Evolutionary conservation across 805 yeast species (phyloP), one percentile per base, ranked within the genome.

Genomic region (Ogataea nonfermentans): DNA sequence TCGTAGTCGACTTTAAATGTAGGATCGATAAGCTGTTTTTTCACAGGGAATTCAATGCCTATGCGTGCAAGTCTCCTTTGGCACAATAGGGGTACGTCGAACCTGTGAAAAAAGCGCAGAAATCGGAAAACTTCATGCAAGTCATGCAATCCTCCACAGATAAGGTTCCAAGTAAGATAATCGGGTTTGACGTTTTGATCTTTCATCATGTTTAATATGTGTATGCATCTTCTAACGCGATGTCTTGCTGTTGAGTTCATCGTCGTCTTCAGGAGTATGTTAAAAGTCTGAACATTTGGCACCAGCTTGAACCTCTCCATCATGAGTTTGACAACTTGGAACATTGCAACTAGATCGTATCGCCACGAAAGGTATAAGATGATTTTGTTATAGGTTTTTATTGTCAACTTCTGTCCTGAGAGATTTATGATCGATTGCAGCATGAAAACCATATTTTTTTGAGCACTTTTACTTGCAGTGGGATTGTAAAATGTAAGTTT

Each of bases 141-240:
- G 22, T 43, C 41, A 2, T 24, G 13, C 12, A 47, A 9, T 3
- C 47, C 38, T 9, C 44, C 31, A 20, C 42, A 37, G 2, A 47
- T 12, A 4, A 50, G 20, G 29, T 47, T 47, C 51, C 51, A 50
- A 10, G 52, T 50, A 26, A 43, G 15, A 13, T 32, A 14, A 27
- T 50, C 49, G 1, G 50, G 50, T 12, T 3, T 29, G 7, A 50
- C 13, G 8, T 31, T 29, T 6, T 22, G 12, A 0, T 16, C 5
- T 9, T 38, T 23, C 49, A 50, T 47, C 8, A 4, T 17, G 9
- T 31, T 13, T 13, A 50, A 19, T 14, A 27, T 20, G 11, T 37
- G 13, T 5, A 40, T 22, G 12, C 43, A 41, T 14, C 50, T 32
- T 12, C 47, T 27, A 8, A 45, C 40, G 14, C 44, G 29, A 15